Base-by-base conservation (phyloP, 306 rosid genomes). In the Malus sylvestris region DNA sequence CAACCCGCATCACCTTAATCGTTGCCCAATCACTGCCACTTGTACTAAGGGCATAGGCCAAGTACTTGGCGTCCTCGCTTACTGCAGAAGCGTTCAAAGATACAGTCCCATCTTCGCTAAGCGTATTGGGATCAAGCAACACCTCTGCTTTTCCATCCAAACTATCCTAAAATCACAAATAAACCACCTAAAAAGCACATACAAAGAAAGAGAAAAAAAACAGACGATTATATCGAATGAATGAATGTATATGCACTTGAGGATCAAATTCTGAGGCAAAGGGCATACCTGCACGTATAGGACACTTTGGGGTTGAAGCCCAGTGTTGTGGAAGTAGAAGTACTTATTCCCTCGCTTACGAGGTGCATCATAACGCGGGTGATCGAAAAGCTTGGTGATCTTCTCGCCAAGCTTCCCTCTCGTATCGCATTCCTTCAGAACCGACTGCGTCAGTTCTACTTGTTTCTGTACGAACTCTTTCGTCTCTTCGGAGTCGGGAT, bases 21-120 rank as follows among this genome's bases (percentile, higher is more conserved):
- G 91, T 90, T 44, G 91, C 91, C 99, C 99, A 92, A 80, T 92
- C 97, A 10, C 97, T 95, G 63, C 97, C 99, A 29, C 99, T 90
- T 7, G 91, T 72, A 73, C 99, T 92, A 45, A 95, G 93, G 8
- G 87, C 99, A 61, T 92, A 92, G 29, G 93, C 97, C 87, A 95
- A 69, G 78, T 89, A 87, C 40, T 86, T 72, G 3, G 91, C 97
- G 78, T 95, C 92, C 86, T 92, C 69, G 59, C 97, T 95, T 4
- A 87, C 88, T 0, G 97, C 86, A 2, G 72, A 57, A 5, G 72
- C 71, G 68, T 32, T 87, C 76, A 95, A 73, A 4, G 99, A 85
- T 30, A 92, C 89, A 7, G 93, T 90, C 60, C 97, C 99, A 53
- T 95, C 97, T 79, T 87, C 78, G 35, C 93, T 89, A 7, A 95